Percentiles rank a stretch among this genome's conserved stretches.
These are phyloP conservation scores for Thalassiosira livingstoniorum DNA, from an alignment of 352 stramenopile species.

Conservation along the genomic window DNA sequence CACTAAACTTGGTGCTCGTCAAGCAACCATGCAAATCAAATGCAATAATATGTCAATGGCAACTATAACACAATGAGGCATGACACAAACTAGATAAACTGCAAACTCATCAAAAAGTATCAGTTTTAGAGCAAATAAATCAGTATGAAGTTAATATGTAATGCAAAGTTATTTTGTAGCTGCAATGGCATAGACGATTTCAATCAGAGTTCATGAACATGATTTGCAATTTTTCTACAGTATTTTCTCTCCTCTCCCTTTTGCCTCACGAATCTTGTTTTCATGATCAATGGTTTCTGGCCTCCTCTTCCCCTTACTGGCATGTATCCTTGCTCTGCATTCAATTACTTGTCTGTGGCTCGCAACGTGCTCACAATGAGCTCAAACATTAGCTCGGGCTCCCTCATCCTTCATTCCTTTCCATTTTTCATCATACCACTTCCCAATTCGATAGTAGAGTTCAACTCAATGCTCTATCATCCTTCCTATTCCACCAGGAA, in stretches of 20 bases:
- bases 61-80: background rate
- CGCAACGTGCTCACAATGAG: background rate
- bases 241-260: background rate
- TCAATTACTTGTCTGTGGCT: background rate
- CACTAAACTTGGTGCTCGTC: background rate
- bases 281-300: background rate
- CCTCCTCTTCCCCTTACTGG: background rate
- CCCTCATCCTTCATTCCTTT: background rate
- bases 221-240: background rate
- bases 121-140: too few relatives aligned
- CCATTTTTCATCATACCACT: background rate
- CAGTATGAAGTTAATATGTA: too few relatives aligned
- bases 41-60: background rate
- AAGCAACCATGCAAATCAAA: background rate
- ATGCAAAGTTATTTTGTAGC: too few relatives aligned
- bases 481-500: constrained; percentile 1
- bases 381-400: background rate
- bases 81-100: too few relatives aligned
- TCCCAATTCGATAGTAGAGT: constrained; percentile 1
- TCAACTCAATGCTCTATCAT: constrained; percentile 26
- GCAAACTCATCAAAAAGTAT: background rate
- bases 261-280: background rate
- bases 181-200: too few relatives aligned
- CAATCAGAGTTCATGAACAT: background rate
- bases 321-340: background rate